These are phyloP conservation scores for Austropuccinia psidii DNA, from an alignment of 1,284 basidiomycete genomes.

Conservation along the genomic window DNA sequence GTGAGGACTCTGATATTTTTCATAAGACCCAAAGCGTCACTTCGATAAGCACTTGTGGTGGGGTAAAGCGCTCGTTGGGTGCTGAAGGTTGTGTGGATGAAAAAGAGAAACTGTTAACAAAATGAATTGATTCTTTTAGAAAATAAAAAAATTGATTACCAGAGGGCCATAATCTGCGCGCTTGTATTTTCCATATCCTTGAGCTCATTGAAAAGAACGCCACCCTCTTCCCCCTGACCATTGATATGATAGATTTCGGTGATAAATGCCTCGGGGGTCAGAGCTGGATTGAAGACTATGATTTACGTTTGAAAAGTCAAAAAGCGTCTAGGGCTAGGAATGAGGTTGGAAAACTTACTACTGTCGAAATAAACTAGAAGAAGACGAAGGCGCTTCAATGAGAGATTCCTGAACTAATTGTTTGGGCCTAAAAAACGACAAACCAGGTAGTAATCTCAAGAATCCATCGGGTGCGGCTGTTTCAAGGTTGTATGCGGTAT, in stretches of 20 bases:
- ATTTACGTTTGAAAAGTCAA: background rate
- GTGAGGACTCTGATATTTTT: constrained; percentile 75
- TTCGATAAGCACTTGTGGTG: constrained; percentile 75
- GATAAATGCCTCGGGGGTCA: constrained; percentile 70
- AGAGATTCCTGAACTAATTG: no score
- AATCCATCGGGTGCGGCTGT: constrained; percentile 96
- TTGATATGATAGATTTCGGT: constrained; percentile 88
- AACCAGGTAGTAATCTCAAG: constrained; percentile 73
- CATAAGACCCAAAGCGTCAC: constrained; percentile 96
- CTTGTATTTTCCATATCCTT: constrained; percentile 92
- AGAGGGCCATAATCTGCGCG: constrained; percentile 77
- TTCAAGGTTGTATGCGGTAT: constrained; percentile 78
- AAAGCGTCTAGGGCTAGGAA: background rate
- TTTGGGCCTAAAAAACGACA: background rate
- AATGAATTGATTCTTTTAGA: background rate
- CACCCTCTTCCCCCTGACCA: constrained; percentile 78
- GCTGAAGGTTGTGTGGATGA: constrained; percentile 51
- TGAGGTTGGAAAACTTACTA: constrained; percentile 27
- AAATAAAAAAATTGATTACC: constrained; percentile 51
- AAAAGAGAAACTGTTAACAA: background rate
- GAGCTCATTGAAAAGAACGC: constrained; percentile 97
- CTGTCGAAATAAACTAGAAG: constrained; percentile 78
- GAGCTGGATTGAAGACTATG: constrained; percentile 79
- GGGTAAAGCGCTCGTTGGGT: constrained; percentile 73
- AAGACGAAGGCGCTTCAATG: no score